These are phyloP conservation scores for Alternaria longipes DNA, from an alignment of 2,329 filamentous ascomycete genomes.

Conservation along the genomic window DNA sequence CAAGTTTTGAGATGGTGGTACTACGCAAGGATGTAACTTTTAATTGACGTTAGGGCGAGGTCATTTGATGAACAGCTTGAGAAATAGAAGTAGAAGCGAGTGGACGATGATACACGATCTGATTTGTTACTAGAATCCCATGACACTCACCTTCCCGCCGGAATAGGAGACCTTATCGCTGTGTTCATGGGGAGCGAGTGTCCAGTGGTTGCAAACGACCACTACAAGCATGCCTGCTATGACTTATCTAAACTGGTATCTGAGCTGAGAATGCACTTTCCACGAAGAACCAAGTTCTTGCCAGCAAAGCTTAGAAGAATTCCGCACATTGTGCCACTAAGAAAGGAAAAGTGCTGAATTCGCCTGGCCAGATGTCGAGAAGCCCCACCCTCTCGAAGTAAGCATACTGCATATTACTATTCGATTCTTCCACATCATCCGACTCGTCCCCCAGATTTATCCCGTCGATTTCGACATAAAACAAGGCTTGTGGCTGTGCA, in stretches of 20 bases:
- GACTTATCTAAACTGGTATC: background rate
- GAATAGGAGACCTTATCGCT: background rate
- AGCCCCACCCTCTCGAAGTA: too few species aligned
- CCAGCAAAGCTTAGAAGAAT: too few species aligned
- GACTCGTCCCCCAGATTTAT: too few species aligned
- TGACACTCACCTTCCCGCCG: accelerated
- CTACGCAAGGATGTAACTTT: conserved; percentile 28
- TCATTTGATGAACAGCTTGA: background rate
- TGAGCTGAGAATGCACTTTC: too few species aligned
- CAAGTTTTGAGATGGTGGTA: conserved; percentile 37
- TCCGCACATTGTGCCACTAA: too few species aligned
- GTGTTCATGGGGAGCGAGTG: background rate
- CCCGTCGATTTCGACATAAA: too few species aligned
- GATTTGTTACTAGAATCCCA: accelerated
- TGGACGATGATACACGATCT: background rate
- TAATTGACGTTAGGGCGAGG: too few species aligned
- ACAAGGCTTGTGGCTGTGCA: background rate
- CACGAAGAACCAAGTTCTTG: accelerated
- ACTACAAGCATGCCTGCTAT: background rate
- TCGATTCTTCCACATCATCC: too few species aligned
- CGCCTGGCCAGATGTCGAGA: too few species aligned
- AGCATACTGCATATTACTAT: too few species aligned
- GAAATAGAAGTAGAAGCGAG: background rate
- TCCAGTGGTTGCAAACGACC: background rate
- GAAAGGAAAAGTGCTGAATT: accelerated